Evolutionary conservation across 1,139 yeast genomes (phyloP).

Genomic region (Pneumocystis wakefieldiae): DNA sequence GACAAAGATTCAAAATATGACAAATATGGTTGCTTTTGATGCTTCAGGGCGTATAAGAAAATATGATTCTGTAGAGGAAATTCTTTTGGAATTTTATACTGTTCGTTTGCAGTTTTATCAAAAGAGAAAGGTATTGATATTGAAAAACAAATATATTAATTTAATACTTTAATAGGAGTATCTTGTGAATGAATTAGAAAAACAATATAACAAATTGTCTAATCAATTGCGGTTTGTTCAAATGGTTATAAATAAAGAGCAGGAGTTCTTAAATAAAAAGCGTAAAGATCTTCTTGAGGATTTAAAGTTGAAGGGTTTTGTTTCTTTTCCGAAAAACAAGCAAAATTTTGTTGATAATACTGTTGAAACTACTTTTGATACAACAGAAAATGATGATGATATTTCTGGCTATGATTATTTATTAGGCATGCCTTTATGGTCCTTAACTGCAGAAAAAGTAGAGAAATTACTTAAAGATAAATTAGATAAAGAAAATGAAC

Average conservation of each 20-base stretch:
- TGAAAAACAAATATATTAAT: neutral
- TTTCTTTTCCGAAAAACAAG: conserved; percentile 34
- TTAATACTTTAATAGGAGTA: conserved; percentile 30
- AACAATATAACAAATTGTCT: conserved; percentile 56
- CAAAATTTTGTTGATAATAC: conserved; percentile 27
- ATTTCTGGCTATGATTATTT: conserved; percentile 54
- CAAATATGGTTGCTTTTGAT: conserved; percentile 94
- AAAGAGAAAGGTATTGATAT: conserved; percentile 42
- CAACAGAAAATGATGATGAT: conserved; percentile 24
- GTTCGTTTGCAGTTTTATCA: conserved; percentile 83
- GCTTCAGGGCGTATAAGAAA: conserved; percentile 78
- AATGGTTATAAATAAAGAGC: conserved; percentile 62
- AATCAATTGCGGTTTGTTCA: conserved; percentile 88
- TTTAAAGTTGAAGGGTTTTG: conserved; percentile 50
- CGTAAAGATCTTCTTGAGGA: conserved; percentile 49
- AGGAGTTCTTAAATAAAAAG: conserved; percentile 61
- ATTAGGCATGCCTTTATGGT: conserved; percentile 84
- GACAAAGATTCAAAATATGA: conserved; percentile 48
- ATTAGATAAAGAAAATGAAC: conserved; percentile 56
- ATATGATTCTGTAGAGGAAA: conserved; percentile 61
- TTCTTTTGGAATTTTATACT: conserved; percentile 67
- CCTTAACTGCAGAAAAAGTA: conserved; percentile 56
- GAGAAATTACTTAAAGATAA: conserved; percentile 61
- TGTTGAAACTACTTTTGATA: conserved; percentile 8
- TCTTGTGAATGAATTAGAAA: conserved; percentile 52